These are phyloP conservation scores for Fusarium chlamydosporum DNA, from an alignment of 2,329 filamentous ascomycete genomes.

Conservation along the genomic window DNA sequence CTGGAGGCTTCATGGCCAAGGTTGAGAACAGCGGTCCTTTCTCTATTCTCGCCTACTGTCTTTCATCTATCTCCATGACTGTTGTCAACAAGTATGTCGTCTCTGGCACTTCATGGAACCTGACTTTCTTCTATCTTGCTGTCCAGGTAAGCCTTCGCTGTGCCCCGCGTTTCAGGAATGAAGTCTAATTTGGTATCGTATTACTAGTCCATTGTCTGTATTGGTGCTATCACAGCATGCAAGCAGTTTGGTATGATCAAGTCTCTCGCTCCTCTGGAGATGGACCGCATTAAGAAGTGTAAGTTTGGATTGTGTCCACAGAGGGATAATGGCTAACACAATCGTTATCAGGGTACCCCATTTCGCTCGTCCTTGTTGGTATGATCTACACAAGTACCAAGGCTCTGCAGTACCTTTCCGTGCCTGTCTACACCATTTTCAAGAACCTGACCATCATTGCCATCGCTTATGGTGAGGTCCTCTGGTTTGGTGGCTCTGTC, in stretches of 20 bases:
- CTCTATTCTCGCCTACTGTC: slow-evolving; percentile 91
- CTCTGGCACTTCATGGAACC: slow-evolving; percentile 89
- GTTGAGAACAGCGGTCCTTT: slow-evolving; percentile 82
- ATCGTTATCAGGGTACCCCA: slow-evolving; percentile 84
- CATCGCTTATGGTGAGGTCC: slow-evolving; percentile 96
- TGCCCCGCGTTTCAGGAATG: slow-evolving; percentile 7
- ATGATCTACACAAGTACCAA: slow-evolving; percentile 99
- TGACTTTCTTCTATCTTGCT: slow-evolving; percentile 94
- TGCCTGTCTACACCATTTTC: slow-evolving; percentile 99
- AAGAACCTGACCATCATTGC: slow-evolving; percentile 99
- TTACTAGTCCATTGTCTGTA: slow-evolving; percentile 86
- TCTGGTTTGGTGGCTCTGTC: slow-evolving; percentile 97
- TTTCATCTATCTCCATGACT: slow-evolving; percentile 97
- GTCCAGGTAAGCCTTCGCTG: slow-evolving; percentile 78
- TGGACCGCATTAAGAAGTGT: slow-evolving; percentile 94
- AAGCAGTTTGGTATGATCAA: slow-evolving; percentile 87
- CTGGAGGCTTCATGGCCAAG: slow-evolving; percentile 50
- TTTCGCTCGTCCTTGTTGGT: slow-evolving; percentile 93
- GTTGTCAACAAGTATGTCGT: slow-evolving; percentile 99
- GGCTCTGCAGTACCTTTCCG: slow-evolving; percentile 94
- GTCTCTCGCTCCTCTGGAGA: slow-evolving; percentile 84
- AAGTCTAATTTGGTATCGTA: not conserved
- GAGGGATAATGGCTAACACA: slow-evolving; percentile 6
- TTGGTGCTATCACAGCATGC: slow-evolving; percentile 83
- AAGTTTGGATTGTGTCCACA: slow-evolving; percentile 53